Conservation (phyloP, 495 filamentous ascomycete genomes). For the Podospora australis region DNA sequence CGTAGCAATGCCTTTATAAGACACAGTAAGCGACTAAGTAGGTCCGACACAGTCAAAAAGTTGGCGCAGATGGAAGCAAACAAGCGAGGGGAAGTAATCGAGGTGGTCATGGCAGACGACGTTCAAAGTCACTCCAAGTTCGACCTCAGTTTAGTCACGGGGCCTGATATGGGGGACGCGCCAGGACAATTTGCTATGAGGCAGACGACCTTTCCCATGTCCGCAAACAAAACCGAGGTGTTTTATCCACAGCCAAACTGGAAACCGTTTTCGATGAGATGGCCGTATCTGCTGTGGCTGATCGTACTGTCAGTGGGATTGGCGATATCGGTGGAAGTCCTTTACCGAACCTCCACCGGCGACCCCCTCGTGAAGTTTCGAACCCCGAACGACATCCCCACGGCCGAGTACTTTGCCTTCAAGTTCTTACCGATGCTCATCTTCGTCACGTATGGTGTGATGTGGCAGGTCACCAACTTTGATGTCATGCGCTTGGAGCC, state of each 20-base stretch:
- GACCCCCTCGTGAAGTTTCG: slow-evolving; percentile 45
- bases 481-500: slow-evolving; percentile 69
- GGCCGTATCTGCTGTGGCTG: slow-evolving; percentile 52
- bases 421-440: slow-evolving; percentile 67
- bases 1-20: slow-evolving; percentile 32
- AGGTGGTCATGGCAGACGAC: slow-evolving; percentile 42
- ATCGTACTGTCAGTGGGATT: slow-evolving; percentile 51
- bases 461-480: slow-evolving; percentile 70
- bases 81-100: slow-evolving; percentile 44
- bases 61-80: slow-evolving; percentile 47
- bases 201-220: slow-evolving; percentile 25
- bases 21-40: slow-evolving; percentile 17
- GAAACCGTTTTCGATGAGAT: slow-evolving; percentile 66
- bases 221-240: slow-evolving; percentile 29
- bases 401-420: slow-evolving; percentile 56
- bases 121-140: slow-evolving; percentile 21
- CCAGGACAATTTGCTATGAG: slow-evolving; percentile 13
- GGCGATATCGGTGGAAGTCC: slow-evolving; percentile 50
- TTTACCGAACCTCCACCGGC: slow-evolving; percentile 52
- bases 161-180: slow-evolving; percentile 16
- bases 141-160: slow-evolving; percentile 39
- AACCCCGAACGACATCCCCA: slow-evolving; percentile 42
- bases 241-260: slow-evolving; percentile 60
- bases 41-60: slow-evolving; percentile 31
- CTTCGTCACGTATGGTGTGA: slow-evolving; percentile 62